A percentile compares a stretch with the other conserved stretches of the same genome.
phyloP scores from a whole-genome alignment of 2,329 filamentous ascomycete species.

The Lachnellula arida region DNA sequence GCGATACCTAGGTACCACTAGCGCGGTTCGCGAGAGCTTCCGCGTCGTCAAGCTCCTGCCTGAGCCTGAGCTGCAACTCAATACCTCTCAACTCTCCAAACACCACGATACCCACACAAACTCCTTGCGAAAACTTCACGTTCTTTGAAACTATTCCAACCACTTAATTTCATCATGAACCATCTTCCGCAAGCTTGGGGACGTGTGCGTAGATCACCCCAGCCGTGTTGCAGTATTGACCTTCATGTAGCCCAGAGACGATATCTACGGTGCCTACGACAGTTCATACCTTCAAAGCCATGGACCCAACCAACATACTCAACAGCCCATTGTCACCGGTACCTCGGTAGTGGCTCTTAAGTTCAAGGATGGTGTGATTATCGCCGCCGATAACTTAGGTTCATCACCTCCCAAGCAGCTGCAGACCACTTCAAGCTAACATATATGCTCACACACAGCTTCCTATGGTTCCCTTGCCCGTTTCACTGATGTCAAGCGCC shows the following conservation, averaged over 20 bases:
- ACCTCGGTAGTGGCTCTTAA: constrained; percentile 94
- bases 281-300: constrained; percentile 71
- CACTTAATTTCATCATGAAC: constrained; percentile 49
- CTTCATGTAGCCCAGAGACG: constrained; percentile 76
- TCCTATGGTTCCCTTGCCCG: constrained; percentile 96
- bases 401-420: constrained; percentile 19
- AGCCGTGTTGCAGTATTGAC: constrained; percentile 33
- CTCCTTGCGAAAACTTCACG: neutral
- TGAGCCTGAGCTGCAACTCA: constrained; percentile 3
- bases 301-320: constrained; percentile 78
- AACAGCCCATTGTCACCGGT: constrained; percentile 89
- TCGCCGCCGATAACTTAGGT: constrained; percentile 96
- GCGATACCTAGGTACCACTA: neutral
- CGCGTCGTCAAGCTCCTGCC: constrained; percentile 23
- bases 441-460: constrained; percentile 48
- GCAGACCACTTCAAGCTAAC: constrained; percentile 14
- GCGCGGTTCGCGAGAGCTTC: constrained; percentile 5
- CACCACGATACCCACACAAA: neutral
- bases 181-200: constrained; percentile 70
- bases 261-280: constrained; percentile 94
- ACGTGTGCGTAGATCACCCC: constrained; percentile 49
- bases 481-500: constrained; percentile 94
- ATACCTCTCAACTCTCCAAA: constrained; percentile 7
- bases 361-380: constrained; percentile 93
- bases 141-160: constrained; percentile 1